phyloP scores from a whole-genome alignment of 2,329 filamentous ascomycete species.

The Venturiaceae sp. region DNA sequence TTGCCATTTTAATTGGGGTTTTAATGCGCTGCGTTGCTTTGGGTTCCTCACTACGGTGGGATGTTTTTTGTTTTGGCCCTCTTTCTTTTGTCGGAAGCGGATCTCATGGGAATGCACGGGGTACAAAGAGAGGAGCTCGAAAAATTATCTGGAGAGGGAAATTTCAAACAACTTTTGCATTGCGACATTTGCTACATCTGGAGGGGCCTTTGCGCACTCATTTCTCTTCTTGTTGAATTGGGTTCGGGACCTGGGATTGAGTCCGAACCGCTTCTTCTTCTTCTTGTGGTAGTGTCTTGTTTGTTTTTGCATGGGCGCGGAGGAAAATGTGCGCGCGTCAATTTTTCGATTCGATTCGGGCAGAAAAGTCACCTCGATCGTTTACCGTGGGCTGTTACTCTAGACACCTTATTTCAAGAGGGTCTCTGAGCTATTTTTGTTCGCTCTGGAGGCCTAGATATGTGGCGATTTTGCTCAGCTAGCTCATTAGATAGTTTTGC shows the following conservation, averaged over 20 bases:
- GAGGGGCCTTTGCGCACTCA: too few species aligned
- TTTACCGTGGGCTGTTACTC: too few species aligned
- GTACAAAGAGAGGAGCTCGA: neutral
- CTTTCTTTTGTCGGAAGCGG: neutral
- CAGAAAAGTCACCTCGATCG: too few species aligned
- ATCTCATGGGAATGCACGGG: neutral
- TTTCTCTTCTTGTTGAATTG: neutral
- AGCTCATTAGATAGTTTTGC: neutral
- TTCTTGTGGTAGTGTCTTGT: neutral
- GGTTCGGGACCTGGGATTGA: neutral
- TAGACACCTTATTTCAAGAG: neutral
- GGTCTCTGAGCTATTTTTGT: too few species aligned
- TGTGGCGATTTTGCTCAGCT: neutral
- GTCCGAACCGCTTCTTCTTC: neutral
- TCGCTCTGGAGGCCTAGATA: too few species aligned
- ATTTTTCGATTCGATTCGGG: too few species aligned
- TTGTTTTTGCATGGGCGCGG: neutral
- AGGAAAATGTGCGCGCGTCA: neutral
- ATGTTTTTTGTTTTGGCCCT: neutral
- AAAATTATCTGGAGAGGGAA: neutral
- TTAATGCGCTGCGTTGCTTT: neutral
- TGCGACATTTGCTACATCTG: neutral
- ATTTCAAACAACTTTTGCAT: neutral
- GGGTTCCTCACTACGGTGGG: neutral
- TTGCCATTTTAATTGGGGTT: neutral